These are phyloP conservation scores for Acanthamoeba lenticulata DNA, from an alignment of 208 protist species.

Conservation along the genomic window DNA sequence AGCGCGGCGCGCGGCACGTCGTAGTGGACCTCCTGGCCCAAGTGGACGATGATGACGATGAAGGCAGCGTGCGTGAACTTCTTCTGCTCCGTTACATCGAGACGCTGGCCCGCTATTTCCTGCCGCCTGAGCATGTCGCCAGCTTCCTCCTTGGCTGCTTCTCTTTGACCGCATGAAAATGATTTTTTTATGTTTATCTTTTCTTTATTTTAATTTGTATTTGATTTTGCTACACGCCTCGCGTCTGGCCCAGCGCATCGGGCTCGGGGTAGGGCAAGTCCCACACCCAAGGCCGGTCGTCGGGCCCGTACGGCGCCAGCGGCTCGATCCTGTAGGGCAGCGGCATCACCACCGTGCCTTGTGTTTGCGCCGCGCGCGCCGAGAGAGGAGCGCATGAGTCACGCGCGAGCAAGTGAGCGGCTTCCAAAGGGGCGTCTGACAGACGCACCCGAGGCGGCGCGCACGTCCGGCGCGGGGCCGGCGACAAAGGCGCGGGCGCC, in stretches of 20 bases:
- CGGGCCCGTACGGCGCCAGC: neutral
- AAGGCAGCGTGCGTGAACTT: neutral
- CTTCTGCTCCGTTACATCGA: neutral
- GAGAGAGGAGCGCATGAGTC: neutral
- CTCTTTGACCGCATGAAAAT: too few species aligned
- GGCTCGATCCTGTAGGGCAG: slow-evolving; percentile 15
- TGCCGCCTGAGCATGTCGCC: neutral
- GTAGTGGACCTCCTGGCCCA: neutral
- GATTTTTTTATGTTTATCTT: too few species aligned
- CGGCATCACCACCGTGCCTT: neutral
- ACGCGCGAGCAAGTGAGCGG: neutral
- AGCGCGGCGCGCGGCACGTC: neutral
- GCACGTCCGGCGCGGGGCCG: neutral
- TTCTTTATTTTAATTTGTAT: neutral
- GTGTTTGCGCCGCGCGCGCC: neutral
- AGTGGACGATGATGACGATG: neutral
- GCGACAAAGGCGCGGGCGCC: neutral
- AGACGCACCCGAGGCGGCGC: neutral
- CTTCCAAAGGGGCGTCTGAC: neutral
- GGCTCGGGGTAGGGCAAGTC: neutral
- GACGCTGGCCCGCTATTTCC: neutral
- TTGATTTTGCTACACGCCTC: neutral
- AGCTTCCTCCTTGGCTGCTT: neutral
- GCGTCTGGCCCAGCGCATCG: neutral
- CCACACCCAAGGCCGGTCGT: slow-evolving; percentile 14